Evolutionary conservation across 345 rosid genomes (phyloP).

Genomic region (Nephelium lappaceum): DNA sequence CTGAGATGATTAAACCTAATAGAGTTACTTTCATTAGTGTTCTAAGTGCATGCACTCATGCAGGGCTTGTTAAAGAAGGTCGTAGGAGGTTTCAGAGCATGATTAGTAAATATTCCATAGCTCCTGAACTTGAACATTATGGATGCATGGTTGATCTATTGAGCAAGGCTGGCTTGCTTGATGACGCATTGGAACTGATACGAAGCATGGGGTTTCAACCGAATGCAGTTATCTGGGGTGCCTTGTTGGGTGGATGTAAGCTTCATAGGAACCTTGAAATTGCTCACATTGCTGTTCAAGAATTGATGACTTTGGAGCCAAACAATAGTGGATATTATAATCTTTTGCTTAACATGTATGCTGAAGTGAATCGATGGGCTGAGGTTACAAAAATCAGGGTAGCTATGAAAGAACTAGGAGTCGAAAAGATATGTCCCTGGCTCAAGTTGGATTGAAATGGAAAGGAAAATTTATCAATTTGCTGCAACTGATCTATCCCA

Average conservation of each 20-base stretch:
- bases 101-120: constrained; percentile 46
- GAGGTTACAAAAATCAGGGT: constrained; percentile 62
- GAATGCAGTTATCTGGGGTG: constrained; percentile 79
- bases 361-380: constrained; percentile 66
- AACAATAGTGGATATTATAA: constrained; percentile 55
- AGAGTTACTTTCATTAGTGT: constrained; percentile 73
- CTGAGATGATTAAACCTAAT: constrained; percentile 55
- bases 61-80: constrained; percentile 82
- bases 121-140: constrained; percentile 56
- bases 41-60: constrained; percentile 78
- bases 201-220: constrained; percentile 51
- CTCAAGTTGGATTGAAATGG: constrained; percentile 69
- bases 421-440: constrained; percentile 69
- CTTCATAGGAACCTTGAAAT: constrained; percentile 63
- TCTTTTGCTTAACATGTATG: constrained; percentile 66
- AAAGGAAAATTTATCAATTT: constrained; percentile 49
- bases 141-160: constrained; percentile 82
- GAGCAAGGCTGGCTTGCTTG: constrained; percentile 71
- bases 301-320: constrained; percentile 67
- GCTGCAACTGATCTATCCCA: constrained; percentile 69
- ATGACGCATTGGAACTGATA: constrained; percentile 62
- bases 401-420: constrained; percentile 54
- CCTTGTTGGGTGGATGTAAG: constrained; percentile 68
- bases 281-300: constrained; percentile 53
- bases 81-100: constrained; percentile 54